Percentiles rank a stretch among this genome's conserved stretches.
phyloP scores from a whole-genome alignment of 208 protist species.

The Crithidia expoeki region DNA sequence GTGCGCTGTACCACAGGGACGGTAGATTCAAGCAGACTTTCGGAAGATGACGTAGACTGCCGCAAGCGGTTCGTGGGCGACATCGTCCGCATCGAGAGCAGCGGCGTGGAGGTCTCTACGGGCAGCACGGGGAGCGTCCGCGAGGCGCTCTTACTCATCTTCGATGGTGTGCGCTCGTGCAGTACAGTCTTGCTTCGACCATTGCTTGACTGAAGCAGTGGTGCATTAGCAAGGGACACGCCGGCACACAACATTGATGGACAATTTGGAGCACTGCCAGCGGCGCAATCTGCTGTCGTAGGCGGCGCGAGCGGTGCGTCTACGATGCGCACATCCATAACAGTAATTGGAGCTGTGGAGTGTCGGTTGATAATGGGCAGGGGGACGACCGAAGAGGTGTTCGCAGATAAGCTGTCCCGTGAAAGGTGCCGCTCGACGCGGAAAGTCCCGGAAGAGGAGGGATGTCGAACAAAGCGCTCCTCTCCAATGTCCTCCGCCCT shows the following conservation, averaged over 20 bases:
- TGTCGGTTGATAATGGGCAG: not conserved
- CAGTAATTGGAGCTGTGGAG: slow-evolving; percentile 18
- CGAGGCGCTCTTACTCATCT: not conserved
- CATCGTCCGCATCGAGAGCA: not conserved
- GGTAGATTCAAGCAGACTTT: not conserved
- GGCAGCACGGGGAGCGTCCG: slow-evolving; percentile 4
- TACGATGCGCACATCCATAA: slow-evolving; percentile 18
- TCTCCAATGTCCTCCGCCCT: not conserved
- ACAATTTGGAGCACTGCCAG: not conserved
- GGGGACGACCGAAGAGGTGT: not conserved
- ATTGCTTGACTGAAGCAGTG: not conserved
- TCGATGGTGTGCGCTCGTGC: not conserved
- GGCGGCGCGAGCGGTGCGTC: not conserved
- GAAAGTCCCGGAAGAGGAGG: not conserved
- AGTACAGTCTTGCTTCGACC: not conserved
- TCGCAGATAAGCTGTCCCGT: not conserved
- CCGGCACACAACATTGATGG: not conserved
- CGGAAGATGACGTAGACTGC: not conserved
- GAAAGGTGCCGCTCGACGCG: not conserved
- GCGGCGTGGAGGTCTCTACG: not conserved
- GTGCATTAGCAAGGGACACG: not conserved
- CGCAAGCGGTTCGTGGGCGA: not conserved
- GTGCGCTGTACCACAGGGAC: not conserved
- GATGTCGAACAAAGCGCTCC: not conserved
- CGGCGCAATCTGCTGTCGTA: not conserved